A percentile compares a stretch with the other conserved stretches of the same genome.
These are phyloP conservation scores for Leucaena leucocephala DNA, from an alignment of 306 rosid species.

Conservation along the genomic window DNA sequence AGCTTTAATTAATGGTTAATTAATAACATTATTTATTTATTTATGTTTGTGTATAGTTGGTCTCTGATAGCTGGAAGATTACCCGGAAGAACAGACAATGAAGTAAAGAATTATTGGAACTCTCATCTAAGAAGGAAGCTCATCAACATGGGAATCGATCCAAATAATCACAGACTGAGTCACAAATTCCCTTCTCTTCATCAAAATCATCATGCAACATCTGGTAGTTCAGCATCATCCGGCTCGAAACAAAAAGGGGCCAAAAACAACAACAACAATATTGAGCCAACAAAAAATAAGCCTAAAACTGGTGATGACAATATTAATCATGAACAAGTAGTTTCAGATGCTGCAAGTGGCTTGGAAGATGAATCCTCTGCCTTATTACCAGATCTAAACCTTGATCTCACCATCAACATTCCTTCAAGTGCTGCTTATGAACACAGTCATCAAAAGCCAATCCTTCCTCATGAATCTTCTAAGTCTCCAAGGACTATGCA, in stretches of 20 bases:
- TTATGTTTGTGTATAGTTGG: constrained; percentile 53
- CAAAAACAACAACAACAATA: background rate
- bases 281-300: constrained; percentile 13
- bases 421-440: constrained; percentile 25
- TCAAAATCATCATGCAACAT: constrained; percentile 28
- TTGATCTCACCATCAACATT: constrained; percentile 47
- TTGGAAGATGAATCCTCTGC: constrained; percentile 46
- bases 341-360: constrained; percentile 59
- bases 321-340: constrained; percentile 27
- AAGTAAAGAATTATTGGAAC: constrained; percentile 90
- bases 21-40: background rate
- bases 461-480: constrained; percentile 31
- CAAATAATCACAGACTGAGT: constrained; percentile 60
- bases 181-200: background rate
- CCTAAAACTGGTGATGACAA: constrained; percentile 7
- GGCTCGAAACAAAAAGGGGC: background rate
- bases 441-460: constrained; percentile 29
- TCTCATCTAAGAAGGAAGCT: constrained; percentile 77
- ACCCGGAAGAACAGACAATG: constrained; percentile 85
- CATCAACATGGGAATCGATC: constrained; percentile 66
- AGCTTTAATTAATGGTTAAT: background rate
- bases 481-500: constrained; percentile 30
- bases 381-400: constrained; percentile 64
- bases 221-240: constrained; percentile 30
- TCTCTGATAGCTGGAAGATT: constrained; percentile 88